Evolutionary conservation across 179 eudicot genomes (phyloP), one percentile per base, ranked within the genome.

Genomic region (Gypsophila paniculata): DNA sequence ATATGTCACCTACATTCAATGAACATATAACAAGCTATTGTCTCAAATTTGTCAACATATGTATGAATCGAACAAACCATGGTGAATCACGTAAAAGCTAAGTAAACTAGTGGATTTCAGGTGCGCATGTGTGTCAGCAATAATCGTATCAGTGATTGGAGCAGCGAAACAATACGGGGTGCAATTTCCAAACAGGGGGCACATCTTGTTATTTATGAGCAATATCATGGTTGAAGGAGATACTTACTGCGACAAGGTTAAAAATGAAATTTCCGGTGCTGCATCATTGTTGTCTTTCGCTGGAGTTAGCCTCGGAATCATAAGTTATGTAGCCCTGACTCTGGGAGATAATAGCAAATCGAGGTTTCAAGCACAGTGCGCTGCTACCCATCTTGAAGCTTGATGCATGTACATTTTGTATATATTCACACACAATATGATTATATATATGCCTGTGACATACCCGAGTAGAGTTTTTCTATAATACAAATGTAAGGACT

Each of bases 121-220:
- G 74, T 62, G 29, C 54, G 65, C 63, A 36, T 69, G 73, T 42
- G 29, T 68, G n/a, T 3, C 59, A 0, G 72, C 73, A 68, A 61
- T 75, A 60, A 34, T 75, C n/a, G 59, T 75, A 23, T 75, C 60
- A 55, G 5, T 53, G 25, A 51, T 75, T 15, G 78, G 62, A n/a
- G 78, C 60, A 14, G 78, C 78, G 7, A 38, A 18, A 8, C 69
- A 75, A 54, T 74, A 65, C 32, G 65, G 77, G 17, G 72, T 66
- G 4, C 71, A 32, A 15, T 65, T 65, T 57, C 75, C 75, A 1
- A 25, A 59, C 15, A 39, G 51, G 0, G 52, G 62, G 13, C 21
- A 53, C 29, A 4, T 65, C 17, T 55, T 67, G 0, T 66, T 36
- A 13, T 66, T 55, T n/a, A 17, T 48, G 65, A 8, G 15, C 66